These are phyloP conservation scores for Botrytis porri DNA, from an alignment of 2,329 filamentous ascomycete genomes.

Conservation along the genomic window DNA sequence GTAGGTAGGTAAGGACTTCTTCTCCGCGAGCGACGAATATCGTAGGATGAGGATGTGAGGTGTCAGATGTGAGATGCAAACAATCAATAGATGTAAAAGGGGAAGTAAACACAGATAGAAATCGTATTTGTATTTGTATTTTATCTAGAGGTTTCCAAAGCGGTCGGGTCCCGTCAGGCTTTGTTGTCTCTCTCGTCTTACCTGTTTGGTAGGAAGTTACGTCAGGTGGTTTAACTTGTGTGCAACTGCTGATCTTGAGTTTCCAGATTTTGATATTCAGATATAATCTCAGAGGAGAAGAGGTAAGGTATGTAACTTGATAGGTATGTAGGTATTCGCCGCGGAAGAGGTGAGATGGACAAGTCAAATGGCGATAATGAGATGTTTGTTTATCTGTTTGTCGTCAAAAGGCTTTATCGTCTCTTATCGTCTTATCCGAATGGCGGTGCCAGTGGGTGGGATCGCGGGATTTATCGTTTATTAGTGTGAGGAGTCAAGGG, in stretches of 20 bases:
- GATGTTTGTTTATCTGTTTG: background rate
- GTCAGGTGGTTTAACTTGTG: background rate
- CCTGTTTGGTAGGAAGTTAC: background rate
- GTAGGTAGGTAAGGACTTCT: background rate
- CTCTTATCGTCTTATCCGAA: conserved; percentile 3
- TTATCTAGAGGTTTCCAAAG: background rate
- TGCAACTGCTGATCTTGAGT: background rate
- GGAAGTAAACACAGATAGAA: background rate
- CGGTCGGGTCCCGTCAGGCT: background rate
- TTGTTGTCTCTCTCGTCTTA: background rate
- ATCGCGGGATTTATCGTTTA: background rate
- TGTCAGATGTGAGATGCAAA: background rate
- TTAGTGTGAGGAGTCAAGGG: background rate
- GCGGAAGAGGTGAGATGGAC: background rate
- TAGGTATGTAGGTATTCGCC: background rate
- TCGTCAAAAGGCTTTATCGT: background rate
- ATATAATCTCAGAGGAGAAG: background rate
- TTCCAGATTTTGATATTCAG: background rate
- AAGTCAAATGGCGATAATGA: background rate
- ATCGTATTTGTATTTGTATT: background rate
- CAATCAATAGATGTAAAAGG: background rate
- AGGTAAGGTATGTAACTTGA: background rate
- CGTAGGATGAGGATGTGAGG: background rate
- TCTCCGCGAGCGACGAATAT: background rate
- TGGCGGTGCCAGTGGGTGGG: background rate